phyloP scores from a whole-genome alignment of 306 rosid species.

The Ormosia emarginata region DNA sequence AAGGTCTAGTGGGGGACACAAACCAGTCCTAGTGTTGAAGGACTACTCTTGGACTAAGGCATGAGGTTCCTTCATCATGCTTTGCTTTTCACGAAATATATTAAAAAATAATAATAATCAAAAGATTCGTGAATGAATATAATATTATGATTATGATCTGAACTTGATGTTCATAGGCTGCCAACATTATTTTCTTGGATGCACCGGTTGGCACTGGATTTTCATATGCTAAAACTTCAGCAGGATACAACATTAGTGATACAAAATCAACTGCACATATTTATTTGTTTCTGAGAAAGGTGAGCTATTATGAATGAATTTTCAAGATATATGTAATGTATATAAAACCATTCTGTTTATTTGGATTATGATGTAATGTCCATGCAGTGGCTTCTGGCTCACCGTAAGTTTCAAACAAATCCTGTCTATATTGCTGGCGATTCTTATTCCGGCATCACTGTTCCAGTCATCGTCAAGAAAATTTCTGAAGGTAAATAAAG shows the following conservation, averaged over 20 bases:
- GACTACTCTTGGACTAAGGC: constrained; percentile 31
- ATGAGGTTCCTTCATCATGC: background rate
- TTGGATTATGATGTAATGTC: background rate
- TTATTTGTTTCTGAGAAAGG: constrained; percentile 29
- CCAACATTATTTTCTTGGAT: constrained; percentile 29
- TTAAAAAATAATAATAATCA: background rate
- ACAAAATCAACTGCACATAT: background rate
- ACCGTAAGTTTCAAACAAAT: background rate
- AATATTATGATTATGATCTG: background rate
- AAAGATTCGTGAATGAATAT: background rate
- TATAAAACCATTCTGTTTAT: background rate
- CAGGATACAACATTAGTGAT: constrained; percentile 26
- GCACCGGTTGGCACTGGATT: constrained; percentile 32
- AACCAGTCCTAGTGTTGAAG: constrained; percentile 13
- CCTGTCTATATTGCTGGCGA: constrained; percentile 27
- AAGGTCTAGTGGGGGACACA: background rate
- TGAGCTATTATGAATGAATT: background rate
- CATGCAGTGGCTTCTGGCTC: constrained; percentile 29
- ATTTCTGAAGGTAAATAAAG: constrained; percentile 14
- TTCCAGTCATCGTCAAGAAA: constrained; percentile 18
- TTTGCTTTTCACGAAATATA: background rate
- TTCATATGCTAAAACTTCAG: constrained; percentile 23
- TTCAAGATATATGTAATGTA: background rate
- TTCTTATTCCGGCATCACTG: constrained; percentile 18
- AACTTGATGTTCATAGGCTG: constrained; percentile 5